These are phyloP conservation scores for Arthrinium puccinioides DNA, from an alignment of 2,329 filamentous ascomycete species.

Conservation along the genomic window DNA sequence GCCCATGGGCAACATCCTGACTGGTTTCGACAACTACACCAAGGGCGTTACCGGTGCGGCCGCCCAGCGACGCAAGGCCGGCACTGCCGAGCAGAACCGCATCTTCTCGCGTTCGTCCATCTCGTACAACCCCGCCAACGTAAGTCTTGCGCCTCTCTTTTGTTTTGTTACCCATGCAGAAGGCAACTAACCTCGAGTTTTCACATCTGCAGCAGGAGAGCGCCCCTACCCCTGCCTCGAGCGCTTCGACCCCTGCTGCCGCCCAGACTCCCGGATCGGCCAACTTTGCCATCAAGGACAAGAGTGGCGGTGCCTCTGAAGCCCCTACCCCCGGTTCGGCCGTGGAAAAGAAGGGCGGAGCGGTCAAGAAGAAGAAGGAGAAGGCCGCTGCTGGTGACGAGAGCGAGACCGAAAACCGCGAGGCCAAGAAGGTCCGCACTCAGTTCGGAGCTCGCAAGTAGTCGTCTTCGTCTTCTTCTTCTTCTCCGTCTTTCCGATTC, in stretches of 20 bases:
- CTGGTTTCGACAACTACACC: slow-evolving; percentile 96
- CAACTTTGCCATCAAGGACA: slow-evolving; percentile 37
- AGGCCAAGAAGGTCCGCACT: slow-evolving; percentile 48
- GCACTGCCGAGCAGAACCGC: slow-evolving; percentile 61
- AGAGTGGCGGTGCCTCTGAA: slow-evolving; percentile 34
- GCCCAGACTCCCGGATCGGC: slow-evolving; percentile 51
- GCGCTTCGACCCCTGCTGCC: slow-evolving; percentile 35
- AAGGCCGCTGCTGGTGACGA: slow-evolving; percentile 38
- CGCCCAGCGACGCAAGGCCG: slow-evolving; percentile 56
- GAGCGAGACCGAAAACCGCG: slow-evolving; percentile 50
- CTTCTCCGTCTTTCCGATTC: background rate
- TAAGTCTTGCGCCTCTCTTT: slow-evolving; percentile 14
- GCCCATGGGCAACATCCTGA: slow-evolving; percentile 87
- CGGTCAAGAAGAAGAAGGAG: slow-evolving; percentile 48
- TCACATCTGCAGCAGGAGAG: slow-evolving; percentile 26
- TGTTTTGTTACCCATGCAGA: background rate
- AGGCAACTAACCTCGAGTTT: background rate
- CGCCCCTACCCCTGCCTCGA: slow-evolving; percentile 33
- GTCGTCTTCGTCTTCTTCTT: background rate
- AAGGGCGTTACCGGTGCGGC: slow-evolving; percentile 68
- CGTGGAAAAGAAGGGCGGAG: slow-evolving; percentile 30
- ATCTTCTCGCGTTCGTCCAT: slow-evolving; percentile 65
- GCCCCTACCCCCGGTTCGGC: slow-evolving; percentile 50
- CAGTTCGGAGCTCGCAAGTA: slow-evolving; percentile 51
- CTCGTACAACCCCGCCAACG: slow-evolving; percentile 44